Percentiles rank a stretch among this genome's conserved stretches.
Evolutionary conservation across 139 green algal species (phyloP).

Genomic region (Ulvella scutata): DNA sequence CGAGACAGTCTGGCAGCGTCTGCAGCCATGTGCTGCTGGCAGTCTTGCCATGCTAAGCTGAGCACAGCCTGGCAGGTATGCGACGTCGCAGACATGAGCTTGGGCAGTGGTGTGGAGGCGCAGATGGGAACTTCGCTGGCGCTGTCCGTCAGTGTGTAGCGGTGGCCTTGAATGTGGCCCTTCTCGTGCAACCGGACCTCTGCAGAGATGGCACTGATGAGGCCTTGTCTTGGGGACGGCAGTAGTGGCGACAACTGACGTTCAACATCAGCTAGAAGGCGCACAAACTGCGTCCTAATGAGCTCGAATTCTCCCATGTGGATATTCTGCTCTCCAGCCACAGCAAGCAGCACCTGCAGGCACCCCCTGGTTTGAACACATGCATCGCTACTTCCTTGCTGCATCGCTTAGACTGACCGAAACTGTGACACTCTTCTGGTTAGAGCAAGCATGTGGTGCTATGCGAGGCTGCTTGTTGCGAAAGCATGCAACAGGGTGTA

Average conservation of each 20-base stretch:
- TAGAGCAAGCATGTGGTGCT: too few relatives aligned
- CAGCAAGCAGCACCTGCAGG: not conserved
- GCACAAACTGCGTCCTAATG: not conserved
- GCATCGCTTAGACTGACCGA: too few relatives aligned
- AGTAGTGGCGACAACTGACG: not conserved
- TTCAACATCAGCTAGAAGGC: not conserved
- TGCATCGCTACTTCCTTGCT: too few relatives aligned
- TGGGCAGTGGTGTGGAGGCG: not conserved
- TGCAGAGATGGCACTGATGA: not conserved
- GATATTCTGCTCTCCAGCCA: not conserved
- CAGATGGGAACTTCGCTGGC: not conserved
- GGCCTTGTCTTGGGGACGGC: not conserved
- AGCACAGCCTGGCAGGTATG: not conserved
- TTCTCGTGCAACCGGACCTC: constrained; percentile 1
- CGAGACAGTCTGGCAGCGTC: too few relatives aligned
- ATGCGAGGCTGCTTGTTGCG: too few relatives aligned
- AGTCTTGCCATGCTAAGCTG: not conserved
- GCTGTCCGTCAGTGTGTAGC: not conserved
- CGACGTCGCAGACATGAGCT: not conserved
- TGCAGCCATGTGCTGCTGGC: not conserved
- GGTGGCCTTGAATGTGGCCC: not conserved
- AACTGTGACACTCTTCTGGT: too few relatives aligned
- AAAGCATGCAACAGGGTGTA: too few relatives aligned
- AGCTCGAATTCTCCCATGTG: not conserved
- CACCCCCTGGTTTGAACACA: too few relatives aligned